Base-by-base conservation (phyloP, 805 yeast genomes). In the Teunomyces cretensis region DNA sequence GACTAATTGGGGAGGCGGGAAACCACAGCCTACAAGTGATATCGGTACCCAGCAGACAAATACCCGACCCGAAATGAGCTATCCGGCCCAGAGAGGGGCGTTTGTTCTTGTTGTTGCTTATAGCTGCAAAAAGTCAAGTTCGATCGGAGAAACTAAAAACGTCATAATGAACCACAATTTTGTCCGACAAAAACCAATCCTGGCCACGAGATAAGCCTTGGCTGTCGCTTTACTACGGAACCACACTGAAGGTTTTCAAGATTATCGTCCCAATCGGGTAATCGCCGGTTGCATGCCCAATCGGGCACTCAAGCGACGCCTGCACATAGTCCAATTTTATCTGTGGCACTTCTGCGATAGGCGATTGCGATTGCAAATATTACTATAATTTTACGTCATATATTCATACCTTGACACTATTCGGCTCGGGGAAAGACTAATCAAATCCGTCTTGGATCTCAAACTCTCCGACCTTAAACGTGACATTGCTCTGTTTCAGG, bases 401-500 rank as follows among this genome's bases (percentile, higher is more conserved):
- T 9, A 32, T 32, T 14, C 9, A 9, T 6, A 6, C n/a, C 11
- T 19, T 19, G 22, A 6, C 22, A 19, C 22, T 6, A 4, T 19
- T 19, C 22, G 22, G 22, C 6, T 19, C 22, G 22, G 22, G 6
- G 22, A 19, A 19, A 19, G 8, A 26, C 28, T 31, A 14, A 31
- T 55, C 57, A 46, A 51, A 63, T 2, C 68, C 69, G 43, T 63
- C 69, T 2, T 38, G 50, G 22, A 63, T 55, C 39, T 58, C 61
- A 39, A 60, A 64, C 22, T 52, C 58, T 7, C 69, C 68, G 16
- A 59, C 61, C 45, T 51, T 54, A 47, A 64, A 64, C 30, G 49
- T 57, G n/a, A 49, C 58, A 16, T 60, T 56, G 14, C 46, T 57
- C 28, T 60, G 56, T 35, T 60, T 61, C 22, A 48, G 54, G 33